Evolutionary conservation across 257 asterid genomes (phyloP).

Genomic region (Solanum tacnaense): DNA sequence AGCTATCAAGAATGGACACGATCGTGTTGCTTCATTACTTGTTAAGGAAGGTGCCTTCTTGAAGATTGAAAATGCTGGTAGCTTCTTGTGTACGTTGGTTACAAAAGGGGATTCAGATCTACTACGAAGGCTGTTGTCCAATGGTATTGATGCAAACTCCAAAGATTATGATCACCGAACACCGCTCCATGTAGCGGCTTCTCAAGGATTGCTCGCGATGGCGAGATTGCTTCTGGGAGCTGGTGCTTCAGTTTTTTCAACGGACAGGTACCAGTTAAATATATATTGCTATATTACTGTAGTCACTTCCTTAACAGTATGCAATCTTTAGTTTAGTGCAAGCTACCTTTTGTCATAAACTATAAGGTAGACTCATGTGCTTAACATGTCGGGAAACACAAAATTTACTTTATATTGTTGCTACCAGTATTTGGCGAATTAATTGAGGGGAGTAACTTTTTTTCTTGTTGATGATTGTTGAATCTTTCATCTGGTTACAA

Average conservation of each 20-base stretch:
- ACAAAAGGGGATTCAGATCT: slow-evolving; percentile 74
- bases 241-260: slow-evolving; percentile 69
- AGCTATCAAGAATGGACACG: slow-evolving; percentile 82
- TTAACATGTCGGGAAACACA: neutral
- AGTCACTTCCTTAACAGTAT: neutral
- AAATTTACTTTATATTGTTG: neutral
- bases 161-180: slow-evolving; percentile 71
- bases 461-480: neutral
- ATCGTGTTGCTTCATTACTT: slow-evolving; percentile 56
- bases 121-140: slow-evolving; percentile 47
- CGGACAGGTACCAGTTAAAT: slow-evolving; percentile 58
- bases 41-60: slow-evolving; percentile 60
- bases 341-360: neutral
- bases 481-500: neutral
- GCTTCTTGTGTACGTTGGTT: slow-evolving; percentile 57
- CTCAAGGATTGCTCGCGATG: slow-evolving; percentile 67
- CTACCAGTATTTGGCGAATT: neutral
- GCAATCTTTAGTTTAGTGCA: neutral
- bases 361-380: neutral
- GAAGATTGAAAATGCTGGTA: slow-evolving; percentile 55
- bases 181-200: slow-evolving; percentile 83
- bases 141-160: slow-evolving; percentile 66
- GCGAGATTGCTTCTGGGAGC: slow-evolving; percentile 72
- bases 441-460: neutral
- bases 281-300: neutral